Base-by-base conservation (phyloP, 129 eudicot genomes). In the Ambrosia artemisiifolia region DNA sequence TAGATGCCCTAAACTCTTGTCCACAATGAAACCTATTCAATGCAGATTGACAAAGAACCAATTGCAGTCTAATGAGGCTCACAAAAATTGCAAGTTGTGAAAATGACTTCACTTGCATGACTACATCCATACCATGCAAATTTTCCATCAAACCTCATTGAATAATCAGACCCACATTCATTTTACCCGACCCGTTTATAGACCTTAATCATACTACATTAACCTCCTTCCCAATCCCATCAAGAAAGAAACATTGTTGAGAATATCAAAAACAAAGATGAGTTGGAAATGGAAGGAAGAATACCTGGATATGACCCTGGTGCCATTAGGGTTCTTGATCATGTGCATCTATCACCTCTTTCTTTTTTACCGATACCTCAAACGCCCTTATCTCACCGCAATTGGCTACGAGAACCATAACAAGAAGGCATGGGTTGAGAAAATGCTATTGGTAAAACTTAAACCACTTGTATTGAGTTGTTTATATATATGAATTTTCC, bases 341-440 rank as follows among this genome's bases (percentile, higher is more conserved):
- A 75, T 92, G 91, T 75, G 83, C 55, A 76, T 71, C 36, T 92
- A 92, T 69, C 96, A 92, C 71, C 83, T 89, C 63, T 76, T 83
- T 50, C 88, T 89, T 61, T 86, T 92, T 63, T 83, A 83, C 75
- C 75, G 84, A 76, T 87, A 78, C 85, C 78, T 79, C 49, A 82
- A 64, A 8, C 19, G 28, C n/a, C 89, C 89, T 11, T 14, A 81
- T 14, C 54, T 80, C 24, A 92, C 95, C 0, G 78, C 84, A 13
- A 53, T 87, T 40, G 95, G 96, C 71, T 85, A 67, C 34, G 95
- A 92, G 44, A 85, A 92, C 20, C 82, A 92, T 44, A 74, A 81
- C 85, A 83, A 80, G 56, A 80, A 72, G 63, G 87, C 81, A 2
- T 89, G 98, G 98, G 95, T 93, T 33, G 82, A 83, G 74, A 83